Conservation (phyloP, 352 stramenopile genomes). For the Saprolegnia diclina region DNA sequence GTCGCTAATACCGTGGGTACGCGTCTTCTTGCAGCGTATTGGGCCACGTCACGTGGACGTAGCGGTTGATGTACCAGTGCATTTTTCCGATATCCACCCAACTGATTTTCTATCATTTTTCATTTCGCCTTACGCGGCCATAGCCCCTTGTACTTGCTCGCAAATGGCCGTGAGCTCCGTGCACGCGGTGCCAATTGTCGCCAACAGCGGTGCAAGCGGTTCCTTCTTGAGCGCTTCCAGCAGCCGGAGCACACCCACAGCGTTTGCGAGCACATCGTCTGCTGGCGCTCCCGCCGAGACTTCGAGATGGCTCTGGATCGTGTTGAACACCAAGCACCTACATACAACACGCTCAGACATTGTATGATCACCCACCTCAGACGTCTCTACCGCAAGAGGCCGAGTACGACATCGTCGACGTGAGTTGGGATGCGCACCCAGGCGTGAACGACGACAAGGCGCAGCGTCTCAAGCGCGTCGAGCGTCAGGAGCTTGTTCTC, state of each 20-base stretch:
- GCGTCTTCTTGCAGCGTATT: too few species aligned
- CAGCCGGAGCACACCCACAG: neutral
- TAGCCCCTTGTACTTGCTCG: neutral
- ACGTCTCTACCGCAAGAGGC: conserved; percentile 41
- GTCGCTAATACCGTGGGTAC: too few species aligned
- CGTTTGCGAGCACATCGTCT: neutral
- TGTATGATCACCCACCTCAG: neutral
- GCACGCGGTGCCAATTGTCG: neutral
- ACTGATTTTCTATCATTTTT: too few species aligned
- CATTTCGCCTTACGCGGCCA: too few species aligned
- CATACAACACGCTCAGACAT: neutral
- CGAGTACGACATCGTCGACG: conserved; percentile 57
- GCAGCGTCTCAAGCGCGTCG: conserved; percentile 57
- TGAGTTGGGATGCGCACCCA: conserved; percentile 72
- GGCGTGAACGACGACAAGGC: conserved; percentile 41
- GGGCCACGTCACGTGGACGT: too few species aligned
- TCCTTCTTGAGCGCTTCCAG: neutral
- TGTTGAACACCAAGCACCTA: conserved; percentile 7
- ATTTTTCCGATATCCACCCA: too few species aligned
- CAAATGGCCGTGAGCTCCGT: neutral
- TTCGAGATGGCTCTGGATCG: neutral
- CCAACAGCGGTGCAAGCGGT: neutral
- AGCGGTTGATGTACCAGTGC: too few species aligned
- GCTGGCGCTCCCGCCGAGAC: neutral
- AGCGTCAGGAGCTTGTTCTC: conserved; percentile 48